Conservation (phyloP, 2,329 filamentous ascomycete genomes). For the Lanzia echinophila region DNA sequence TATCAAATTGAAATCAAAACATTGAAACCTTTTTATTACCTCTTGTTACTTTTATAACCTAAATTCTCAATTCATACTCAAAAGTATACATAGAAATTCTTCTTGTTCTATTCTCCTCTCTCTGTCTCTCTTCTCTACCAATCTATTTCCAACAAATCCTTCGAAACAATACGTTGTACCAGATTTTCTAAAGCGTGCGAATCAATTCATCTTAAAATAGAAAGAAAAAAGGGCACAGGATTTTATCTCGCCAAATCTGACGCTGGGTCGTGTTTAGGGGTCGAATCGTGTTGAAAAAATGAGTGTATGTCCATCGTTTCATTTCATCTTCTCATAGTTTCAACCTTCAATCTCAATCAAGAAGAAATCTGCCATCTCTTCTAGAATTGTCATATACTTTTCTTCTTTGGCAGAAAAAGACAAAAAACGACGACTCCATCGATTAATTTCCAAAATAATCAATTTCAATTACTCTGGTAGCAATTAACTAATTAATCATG, state of each 20-base stretch:
- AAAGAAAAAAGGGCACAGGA: too few relatives aligned
- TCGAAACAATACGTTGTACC: neutral
- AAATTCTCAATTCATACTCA: too few relatives aligned
- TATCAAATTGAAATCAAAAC: too few relatives aligned
- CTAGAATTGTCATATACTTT: too few relatives aligned
- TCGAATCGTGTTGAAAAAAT: slow-evolving; percentile 14
- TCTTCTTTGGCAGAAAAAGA: neutral
- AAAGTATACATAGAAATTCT: too few relatives aligned
- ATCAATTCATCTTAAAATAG: neutral
- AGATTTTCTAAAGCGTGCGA: neutral
- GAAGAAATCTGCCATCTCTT: neutral
- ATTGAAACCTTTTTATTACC: too few relatives aligned
- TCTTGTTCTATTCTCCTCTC: too few relatives aligned
- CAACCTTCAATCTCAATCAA: slow-evolving; percentile 3
- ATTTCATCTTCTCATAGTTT: slow-evolving; percentile 17
- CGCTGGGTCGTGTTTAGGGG: slow-evolving; percentile 4
- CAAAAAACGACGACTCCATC: too few relatives aligned
- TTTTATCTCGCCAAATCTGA: neutral
- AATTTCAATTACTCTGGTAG: slow-evolving; percentile 10
- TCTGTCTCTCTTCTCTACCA: neutral
- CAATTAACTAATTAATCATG: slow-evolving; percentile 23
- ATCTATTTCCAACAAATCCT: neutral
- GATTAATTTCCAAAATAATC: too few relatives aligned
- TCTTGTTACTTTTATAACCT: too few relatives aligned
- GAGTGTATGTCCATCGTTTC: slow-evolving; percentile 27